Conservation (phyloP, 345 rosid species). For the Aquilaria yunnanensis region DNA sequence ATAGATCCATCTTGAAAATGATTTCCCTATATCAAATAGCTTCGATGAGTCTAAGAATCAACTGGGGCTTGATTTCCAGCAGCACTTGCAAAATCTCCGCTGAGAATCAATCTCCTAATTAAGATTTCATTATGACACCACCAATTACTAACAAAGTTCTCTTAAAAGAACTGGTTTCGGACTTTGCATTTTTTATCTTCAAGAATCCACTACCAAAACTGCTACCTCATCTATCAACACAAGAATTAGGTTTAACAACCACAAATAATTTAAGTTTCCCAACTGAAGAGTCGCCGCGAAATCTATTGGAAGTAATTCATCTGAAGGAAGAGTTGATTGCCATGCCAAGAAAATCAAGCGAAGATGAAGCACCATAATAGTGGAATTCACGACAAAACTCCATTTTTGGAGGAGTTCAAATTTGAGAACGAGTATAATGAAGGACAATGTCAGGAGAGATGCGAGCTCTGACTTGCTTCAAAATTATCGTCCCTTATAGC, state of each 20-base stretch:
- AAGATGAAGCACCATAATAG: not conserved
- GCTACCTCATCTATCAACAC: not conserved
- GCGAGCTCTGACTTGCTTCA: constrained; percentile 92
- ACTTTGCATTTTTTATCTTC: constrained; percentile 50
- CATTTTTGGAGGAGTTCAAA: constrained; percentile 24
- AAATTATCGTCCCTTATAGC: constrained; percentile 10
- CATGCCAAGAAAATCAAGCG: constrained; percentile 10
- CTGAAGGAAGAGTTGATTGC: constrained; percentile 14
- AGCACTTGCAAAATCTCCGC: constrained; percentile 16
- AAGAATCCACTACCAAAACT: constrained; percentile 15
- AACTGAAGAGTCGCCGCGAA: constrained; percentile 38
- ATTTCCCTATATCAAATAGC: no score
- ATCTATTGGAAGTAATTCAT: constrained; percentile 48
- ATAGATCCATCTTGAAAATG: no score
- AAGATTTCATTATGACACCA: not conserved
- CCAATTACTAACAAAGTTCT: not conserved
- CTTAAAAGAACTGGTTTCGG: not conserved
- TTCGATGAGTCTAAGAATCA: not conserved
- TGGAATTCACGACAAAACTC: constrained; percentile 16
- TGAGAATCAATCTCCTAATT: constrained; percentile 19
- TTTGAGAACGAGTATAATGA: constrained; percentile 15
- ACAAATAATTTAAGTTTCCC: not conserved
- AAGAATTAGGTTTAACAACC: not conserved
- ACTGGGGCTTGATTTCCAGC: not conserved
- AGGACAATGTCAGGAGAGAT: constrained; percentile 72